Evolutionary conservation across 331 rosid genomes (phyloP), one percentile per base, ranked within the genome.

Genomic region (Acacia concinna): DNA sequence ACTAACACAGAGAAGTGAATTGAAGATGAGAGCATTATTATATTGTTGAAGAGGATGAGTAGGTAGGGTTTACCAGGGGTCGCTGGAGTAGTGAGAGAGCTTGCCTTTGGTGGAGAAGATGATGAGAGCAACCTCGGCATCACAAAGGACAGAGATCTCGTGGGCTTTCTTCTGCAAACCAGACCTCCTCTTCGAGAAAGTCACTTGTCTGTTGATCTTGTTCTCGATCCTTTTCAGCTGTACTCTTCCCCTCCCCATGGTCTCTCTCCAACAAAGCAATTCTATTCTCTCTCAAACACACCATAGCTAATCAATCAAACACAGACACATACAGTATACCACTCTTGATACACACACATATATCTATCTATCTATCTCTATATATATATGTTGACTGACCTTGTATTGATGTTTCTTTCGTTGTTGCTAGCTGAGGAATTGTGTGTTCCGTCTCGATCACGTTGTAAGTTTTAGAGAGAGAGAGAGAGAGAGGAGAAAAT

Each of bases 131-230:
- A 92, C 96, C 82, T 92, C 97, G 54, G 97, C 95, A 75, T 92
- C 97, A 43, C 97, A 90, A 60, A 92, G 95, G 52, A 92, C 91
- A 7, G 97, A 90, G 88, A 92, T 90, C 86, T 90, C 97, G n/a
- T 87, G 84, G 5, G 97, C 96, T 85, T 92, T 92, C 92, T 92
- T 92, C 10, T 90, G 83, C 82, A 92, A 65, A 68, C 97, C 96
- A 2, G 89, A 54, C 68, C 93, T 86, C 12, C 97, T 85, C 86
- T 92, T 92, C 0, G 97, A 90, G 84, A 92, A 92, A 6, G 97
- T 92, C 20, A 92, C 97, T 70, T 92, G 97, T 68, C 97, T 85
- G 37, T 90, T 90, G 90, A 92, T 84, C 85, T 90, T 92, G 89
- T 92, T 92, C 88, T 92, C 97, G 64, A 92, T 92, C 82, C 92